Evolutionary conservation across 1,284 basidiomycete species (phyloP).

Genomic region (Heterobasidion occidentale): DNA sequence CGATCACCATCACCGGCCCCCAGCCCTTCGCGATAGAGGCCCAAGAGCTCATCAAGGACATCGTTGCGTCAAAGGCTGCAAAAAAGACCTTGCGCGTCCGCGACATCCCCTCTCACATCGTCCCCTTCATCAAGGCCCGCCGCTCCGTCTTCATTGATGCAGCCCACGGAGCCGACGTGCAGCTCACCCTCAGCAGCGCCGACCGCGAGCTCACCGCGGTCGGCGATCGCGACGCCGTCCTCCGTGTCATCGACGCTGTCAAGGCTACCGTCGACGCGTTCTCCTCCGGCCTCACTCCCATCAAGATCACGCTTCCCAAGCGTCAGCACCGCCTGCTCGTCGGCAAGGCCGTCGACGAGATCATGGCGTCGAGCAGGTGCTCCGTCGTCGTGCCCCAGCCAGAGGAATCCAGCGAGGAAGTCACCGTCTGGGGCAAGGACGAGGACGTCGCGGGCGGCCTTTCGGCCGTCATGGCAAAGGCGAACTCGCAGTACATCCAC

Average conservation of each 20-base stretch:
- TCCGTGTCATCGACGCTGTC: constrained; percentile 68
- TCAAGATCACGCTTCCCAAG: constrained; percentile 84
- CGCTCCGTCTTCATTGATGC: constrained; percentile 57
- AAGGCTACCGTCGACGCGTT: constrained; percentile 57
- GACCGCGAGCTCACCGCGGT: constrained; percentile 63
- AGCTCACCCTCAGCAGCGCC: constrained; percentile 41
- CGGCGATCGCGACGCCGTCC: constrained; percentile 82
- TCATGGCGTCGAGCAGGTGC: constrained; percentile 79
- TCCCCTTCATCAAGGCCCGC: constrained; percentile 78
- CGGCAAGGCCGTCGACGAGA: constrained; percentile 73
- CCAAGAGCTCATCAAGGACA: constrained; percentile 72
- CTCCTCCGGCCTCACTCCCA: constrained; percentile 49
- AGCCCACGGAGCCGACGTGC: constrained; percentile 50
- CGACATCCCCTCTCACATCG: constrained; percentile 78
- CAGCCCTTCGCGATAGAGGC: constrained; percentile 80
- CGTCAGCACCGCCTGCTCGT: constrained; percentile 92
- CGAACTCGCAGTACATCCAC: constrained; percentile 76
- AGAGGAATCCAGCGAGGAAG: constrained; percentile 71
- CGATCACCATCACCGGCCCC: constrained; percentile 84
- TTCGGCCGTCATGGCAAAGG: constrained; percentile 63
- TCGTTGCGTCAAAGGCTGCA: constrained; percentile 82
- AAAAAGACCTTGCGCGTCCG: constrained; percentile 78
- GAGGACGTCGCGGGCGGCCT: constrained; percentile 72
- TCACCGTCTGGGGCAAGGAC: constrained; percentile 80
- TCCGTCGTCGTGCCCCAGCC: constrained; percentile 71